Evolutionary conservation across 2,329 filamentous ascomycete species (phyloP).

Genomic region (Fusarium redolens): DNA sequence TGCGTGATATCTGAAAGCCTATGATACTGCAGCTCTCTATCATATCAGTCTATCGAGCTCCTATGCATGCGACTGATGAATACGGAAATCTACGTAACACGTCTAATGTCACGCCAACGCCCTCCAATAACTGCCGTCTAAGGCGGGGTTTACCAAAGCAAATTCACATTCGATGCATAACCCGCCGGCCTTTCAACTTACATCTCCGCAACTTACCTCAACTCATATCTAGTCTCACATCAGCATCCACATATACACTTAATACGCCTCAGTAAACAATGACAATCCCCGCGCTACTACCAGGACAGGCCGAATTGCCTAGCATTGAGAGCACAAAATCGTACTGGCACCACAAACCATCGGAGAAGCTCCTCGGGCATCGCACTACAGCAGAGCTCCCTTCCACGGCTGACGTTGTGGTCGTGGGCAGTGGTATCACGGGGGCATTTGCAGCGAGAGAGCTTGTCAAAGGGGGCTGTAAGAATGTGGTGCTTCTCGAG

Average conservation of each 20-base stretch:
- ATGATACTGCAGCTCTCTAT: not conserved
- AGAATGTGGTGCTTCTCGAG: constrained; percentile 77
- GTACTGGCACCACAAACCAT: constrained; percentile 80
- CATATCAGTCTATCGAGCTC: not conserved
- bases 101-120: not conserved
- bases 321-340: constrained; percentile 70
- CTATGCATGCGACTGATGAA: not conserved
- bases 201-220: not conserved
- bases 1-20: not conserved
- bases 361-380: constrained; percentile 72
- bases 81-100: constrained; percentile 12
- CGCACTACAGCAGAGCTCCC: constrained; percentile 74
- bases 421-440: constrained; percentile 81
- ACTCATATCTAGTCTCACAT: not conserved
- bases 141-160: constrained; percentile 14
- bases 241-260: not conserved
- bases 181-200: not conserved
- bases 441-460: constrained; percentile 77
- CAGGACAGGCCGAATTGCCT: constrained; percentile 66
- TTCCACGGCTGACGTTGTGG: constrained; percentile 71
- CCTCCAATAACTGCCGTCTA: not conserved
- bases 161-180: not conserved
- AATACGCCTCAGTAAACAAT: constrained; percentile 37
- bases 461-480: constrained; percentile 60
- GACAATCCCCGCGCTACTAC: constrained; percentile 46